Conservation (phyloP, 441 rosid genomes). For the Erysimum cheiri region DNA sequence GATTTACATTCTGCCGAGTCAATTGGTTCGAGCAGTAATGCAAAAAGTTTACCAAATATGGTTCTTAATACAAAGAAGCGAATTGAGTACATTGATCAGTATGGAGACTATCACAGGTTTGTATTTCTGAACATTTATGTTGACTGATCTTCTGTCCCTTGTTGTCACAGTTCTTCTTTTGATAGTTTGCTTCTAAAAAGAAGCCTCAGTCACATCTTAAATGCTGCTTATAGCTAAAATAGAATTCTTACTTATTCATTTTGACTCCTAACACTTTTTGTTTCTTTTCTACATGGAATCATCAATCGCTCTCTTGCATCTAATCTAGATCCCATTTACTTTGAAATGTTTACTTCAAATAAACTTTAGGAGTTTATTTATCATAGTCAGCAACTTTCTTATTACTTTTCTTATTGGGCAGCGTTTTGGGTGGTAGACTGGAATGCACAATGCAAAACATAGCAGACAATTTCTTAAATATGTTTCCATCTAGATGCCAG, state of each 20-base stretch:
- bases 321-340: conserved; percentile 6
- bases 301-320: background rate
- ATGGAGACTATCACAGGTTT: conserved; percentile 80
- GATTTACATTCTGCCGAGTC: conserved; percentile 72
- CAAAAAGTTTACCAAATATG: conserved; percentile 83
- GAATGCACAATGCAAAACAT: conserved; percentile 99
- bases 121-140: conserved; percentile 29
- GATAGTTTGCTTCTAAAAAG: conserved; percentile 24
- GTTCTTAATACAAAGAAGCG: conserved; percentile 81
- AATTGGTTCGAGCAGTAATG: conserved; percentile 66
- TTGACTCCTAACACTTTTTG: background rate
- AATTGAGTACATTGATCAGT: conserved; percentile 61
- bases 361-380: background rate
- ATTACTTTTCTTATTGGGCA: conserved; percentile 42
- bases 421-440: conserved; percentile 88
- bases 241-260: background rate
- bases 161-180: conserved; percentile 17
- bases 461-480: conserved; percentile 81
- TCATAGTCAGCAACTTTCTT: conserved; percentile 18
- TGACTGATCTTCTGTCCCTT: conserved; percentile 29
- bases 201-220: conserved; percentile 2
- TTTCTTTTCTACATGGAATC: background rate
- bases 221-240: background rate
- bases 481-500: conserved; percentile 68
- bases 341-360: conserved; percentile 1